These are phyloP conservation scores for Nissolia schottii DNA, from an alignment of 306 rosid species.

Conservation along the genomic window DNA sequence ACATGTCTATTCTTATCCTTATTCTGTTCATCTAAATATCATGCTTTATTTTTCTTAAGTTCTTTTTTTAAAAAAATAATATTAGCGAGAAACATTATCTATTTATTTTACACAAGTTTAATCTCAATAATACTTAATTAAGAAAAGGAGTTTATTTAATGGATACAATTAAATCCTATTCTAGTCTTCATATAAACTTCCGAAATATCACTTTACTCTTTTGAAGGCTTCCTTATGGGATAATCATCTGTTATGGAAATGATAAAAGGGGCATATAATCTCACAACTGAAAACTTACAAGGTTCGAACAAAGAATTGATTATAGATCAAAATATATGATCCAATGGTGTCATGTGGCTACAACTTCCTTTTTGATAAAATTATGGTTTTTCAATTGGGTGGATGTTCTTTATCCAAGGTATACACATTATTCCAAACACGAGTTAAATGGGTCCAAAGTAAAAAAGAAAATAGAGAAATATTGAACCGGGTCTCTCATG, in stretches of 20 bases:
- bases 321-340: not conserved
- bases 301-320: not conserved
- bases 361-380: not conserved
- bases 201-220: not conserved
- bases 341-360: not conserved
- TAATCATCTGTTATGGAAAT: not conserved
- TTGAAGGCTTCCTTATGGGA: not conserved
- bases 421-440: not conserved
- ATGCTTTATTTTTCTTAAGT: not conserved
- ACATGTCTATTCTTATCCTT: conserved; percentile 31
- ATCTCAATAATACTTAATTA: too few relatives aligned
- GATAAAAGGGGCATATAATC: not conserved
- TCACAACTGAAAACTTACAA: not conserved
- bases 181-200: not conserved
- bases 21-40: conserved; percentile 3
- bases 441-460: not conserved
- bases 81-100: not conserved
- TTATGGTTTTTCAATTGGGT: conserved; percentile 3
- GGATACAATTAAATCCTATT: not conserved
- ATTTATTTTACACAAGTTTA: too few relatives aligned
- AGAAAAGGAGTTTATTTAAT: not conserved
- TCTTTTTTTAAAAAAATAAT: too few relatives aligned
- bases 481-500: not conserved
- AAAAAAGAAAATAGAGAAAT: not conserved
- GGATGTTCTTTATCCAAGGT: not conserved